A percentile compares a stretch with the other conserved stretches of the same genome.
Conservation (phyloP, 208 protist species). For the Trypanosoma scelopori region DNA sequence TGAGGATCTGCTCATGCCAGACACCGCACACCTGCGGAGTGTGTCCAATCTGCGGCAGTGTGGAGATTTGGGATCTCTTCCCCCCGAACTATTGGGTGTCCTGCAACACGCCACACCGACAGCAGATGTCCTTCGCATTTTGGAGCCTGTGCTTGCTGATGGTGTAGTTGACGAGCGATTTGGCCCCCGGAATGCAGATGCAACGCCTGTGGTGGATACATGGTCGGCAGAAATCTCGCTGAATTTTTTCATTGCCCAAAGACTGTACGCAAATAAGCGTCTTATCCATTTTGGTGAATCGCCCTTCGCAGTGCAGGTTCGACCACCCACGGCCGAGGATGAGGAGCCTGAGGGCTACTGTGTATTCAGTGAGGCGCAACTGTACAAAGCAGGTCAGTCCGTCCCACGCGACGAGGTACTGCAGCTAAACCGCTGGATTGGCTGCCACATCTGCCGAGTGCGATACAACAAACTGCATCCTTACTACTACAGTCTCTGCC, state of each 20-base stretch:
- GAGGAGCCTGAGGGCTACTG: slow-evolving; percentile 74
- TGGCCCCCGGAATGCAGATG: neutral
- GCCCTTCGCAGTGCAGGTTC: slow-evolving; percentile 44
- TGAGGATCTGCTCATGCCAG: slow-evolving; percentile 17
- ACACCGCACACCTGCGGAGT: slow-evolving; percentile 7
- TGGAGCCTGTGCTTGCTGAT: slow-evolving; percentile 15
- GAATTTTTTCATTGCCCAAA: slow-evolving; percentile 70
- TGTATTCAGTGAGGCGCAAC: slow-evolving; percentile 73
- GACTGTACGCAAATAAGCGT: slow-evolving; percentile 44
- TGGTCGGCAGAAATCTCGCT: slow-evolving; percentile 50
- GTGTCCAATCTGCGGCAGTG: slow-evolving; percentile 16
- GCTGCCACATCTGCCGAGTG: slow-evolving; percentile 90
- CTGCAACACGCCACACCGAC: neutral
- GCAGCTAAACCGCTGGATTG: slow-evolving; percentile 44
- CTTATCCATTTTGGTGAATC: slow-evolving; percentile 45
- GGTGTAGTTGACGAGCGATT: slow-evolving; percentile 9
- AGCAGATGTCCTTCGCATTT: slow-evolving; percentile 7
- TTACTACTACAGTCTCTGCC: slow-evolving; percentile 97
- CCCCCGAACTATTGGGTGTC: neutral
- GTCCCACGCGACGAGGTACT: slow-evolving; percentile 38
- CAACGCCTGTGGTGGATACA: neutral
- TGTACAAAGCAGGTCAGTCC: slow-evolving; percentile 54
- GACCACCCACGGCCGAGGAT: slow-evolving; percentile 52
- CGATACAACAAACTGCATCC: slow-evolving; percentile 91
- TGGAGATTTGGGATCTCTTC: slow-evolving; percentile 14